These are phyloP conservation scores for Annulohypoxylon moriforme DNA, from an alignment of 495 filamentous ascomycete genomes.

Conservation along the genomic window DNA sequence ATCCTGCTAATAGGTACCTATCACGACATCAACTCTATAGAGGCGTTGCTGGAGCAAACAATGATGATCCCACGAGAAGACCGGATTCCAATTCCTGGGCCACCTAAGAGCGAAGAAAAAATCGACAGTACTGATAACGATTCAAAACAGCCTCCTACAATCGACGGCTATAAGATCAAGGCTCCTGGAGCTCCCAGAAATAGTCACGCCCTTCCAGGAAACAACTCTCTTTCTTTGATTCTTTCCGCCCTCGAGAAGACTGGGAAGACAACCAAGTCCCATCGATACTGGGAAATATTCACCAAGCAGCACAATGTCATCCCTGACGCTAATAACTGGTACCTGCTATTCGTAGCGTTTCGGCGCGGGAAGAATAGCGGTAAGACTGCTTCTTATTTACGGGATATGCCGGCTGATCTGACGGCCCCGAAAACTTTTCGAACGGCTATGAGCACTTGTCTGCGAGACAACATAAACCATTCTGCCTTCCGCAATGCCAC, in stretches of 20 bases:
- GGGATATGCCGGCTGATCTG: conserved; percentile 56
- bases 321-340: conserved; percentile 77
- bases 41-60: conserved; percentile 79
- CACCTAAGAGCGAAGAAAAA: conserved; percentile 3
- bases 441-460: conserved; percentile 75
- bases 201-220: conserved; percentile 65
- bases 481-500: conserved; percentile 67
- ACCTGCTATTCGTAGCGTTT: conserved; percentile 75
- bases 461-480: conserved; percentile 76
- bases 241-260: conserved; percentile 69
- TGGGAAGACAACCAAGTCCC: conserved; percentile 60
- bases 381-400: conserved; percentile 64
- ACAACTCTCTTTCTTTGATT: conserved; percentile 75
- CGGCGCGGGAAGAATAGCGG: conserved; percentile 69
- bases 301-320: conserved; percentile 64
- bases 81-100: conserved; percentile 28
- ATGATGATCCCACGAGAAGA: conserved; percentile 71
- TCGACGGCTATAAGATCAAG: neutral
- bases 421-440: conserved; percentile 69
- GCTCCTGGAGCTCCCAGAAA: conserved; percentile 23
- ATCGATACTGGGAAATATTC: conserved; percentile 79
- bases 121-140: neutral
- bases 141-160: neutral
- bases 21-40: conserved; percentile 71
- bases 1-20: conserved; percentile 70